Base-by-base conservation (phyloP, 2,329 filamentous ascomycete species). In the Cytospora leucostoma region DNA sequence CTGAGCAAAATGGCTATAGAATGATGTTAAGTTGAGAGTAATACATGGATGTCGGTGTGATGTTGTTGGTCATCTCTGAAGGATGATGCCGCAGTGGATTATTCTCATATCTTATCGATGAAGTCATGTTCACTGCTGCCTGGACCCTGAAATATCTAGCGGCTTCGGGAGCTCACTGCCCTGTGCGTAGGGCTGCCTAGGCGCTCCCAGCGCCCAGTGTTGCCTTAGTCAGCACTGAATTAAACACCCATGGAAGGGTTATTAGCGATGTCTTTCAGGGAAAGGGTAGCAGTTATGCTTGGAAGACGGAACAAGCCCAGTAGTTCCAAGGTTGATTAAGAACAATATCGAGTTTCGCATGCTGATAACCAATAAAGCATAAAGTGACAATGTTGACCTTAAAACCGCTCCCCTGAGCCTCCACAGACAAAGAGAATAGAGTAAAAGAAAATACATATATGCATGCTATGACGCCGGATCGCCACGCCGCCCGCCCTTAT, bases 221-320 rank as follows among this genome's bases (percentile, higher is more conserved):
- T 3, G 12, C 32, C 51, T 61, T 61, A 55, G 59, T 61, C 59
- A 61, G 51, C 59, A 1, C 17, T 21, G 44, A 4, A 40, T 17
- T 17, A 1, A 17, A 17, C 13, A 3, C 27, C 27, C 27, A 27
- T 3, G 27, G 27, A 27, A 4, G 27, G 27, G 27, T 27, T 27
- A 4, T 4, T 27, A 27, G 27, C 27, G 27, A 4, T 27, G 27
- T 27, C 27, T 27, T 27, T 4, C 27, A 27, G 27, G 35, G 35
- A 37, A 37, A 13, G 35, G 35, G 35, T 37, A 2, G 8, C 35
- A 2, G 35, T 37, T 37, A 7, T 37, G 8, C 35, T 37, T 37
- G 35, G 7, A 37, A 37, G 35, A 27, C 27, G 27, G 27, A 37
- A 4, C 35, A 37, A 37, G 12, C 6, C 3, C 12, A 13, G 27